Evolutionary conservation across 345 rosid genomes (phyloP).

Genomic region (Citrus maxima): DNA sequence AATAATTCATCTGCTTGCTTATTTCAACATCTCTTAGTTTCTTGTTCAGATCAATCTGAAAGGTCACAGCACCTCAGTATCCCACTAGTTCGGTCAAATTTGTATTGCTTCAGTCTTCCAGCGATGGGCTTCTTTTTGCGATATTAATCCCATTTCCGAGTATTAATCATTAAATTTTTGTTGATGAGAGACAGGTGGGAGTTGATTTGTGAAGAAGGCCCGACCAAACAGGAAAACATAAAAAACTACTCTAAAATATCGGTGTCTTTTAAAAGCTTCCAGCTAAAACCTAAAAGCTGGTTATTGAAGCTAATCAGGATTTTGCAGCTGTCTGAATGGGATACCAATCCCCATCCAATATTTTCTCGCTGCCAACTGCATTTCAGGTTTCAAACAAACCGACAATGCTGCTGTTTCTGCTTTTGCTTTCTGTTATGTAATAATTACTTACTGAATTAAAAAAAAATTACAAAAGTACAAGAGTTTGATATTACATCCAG

Average conservation of each 20-base stretch:
- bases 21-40: neutral
- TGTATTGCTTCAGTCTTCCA: neutral
- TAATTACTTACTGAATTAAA: neutral
- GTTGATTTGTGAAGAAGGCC: too few species aligned
- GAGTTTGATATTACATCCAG: neutral
- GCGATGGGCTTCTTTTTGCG: neutral
- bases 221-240: too few species aligned
- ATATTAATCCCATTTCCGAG: neutral
- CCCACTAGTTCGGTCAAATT: neutral
- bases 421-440: neutral
- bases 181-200: too few species aligned
- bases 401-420: neutral
- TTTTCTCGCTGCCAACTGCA: neutral
- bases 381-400: neutral
- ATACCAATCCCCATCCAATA: neutral
- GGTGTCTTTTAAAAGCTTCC: too few species aligned
- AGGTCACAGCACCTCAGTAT: neutral
- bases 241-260: too few species aligned
- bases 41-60: constrained; percentile 1
- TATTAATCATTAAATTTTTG: neutral
- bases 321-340: neutral
- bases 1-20: neutral
- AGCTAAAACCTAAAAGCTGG: neutral
- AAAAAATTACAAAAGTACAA: neutral
- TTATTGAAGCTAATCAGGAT: neutral